These are phyloP conservation scores for Omphalotus guepiniiformis DNA, from an alignment of 768 basidiomycete species.

Conservation along the genomic window DNA sequence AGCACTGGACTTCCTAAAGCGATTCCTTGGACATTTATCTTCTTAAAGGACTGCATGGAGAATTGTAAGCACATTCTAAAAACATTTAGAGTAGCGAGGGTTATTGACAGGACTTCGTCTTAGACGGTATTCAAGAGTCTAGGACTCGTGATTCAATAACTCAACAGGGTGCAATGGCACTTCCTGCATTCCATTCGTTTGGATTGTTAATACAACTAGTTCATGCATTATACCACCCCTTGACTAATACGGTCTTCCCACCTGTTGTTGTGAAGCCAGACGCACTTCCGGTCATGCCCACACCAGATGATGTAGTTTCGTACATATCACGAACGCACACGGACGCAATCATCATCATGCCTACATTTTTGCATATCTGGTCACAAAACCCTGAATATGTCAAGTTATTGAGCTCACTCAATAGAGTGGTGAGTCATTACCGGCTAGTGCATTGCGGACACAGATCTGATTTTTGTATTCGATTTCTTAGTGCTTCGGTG, in stretches of 20 bases:
- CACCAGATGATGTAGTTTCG: slow-evolving; percentile 24
- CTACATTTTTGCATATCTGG: slow-evolving; percentile 23
- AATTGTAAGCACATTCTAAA: not conserved
- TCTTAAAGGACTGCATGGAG: not conserved
- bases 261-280: not conserved
- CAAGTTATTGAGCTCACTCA: slow-evolving; percentile 12
- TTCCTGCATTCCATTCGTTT: not conserved
- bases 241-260: not conserved
- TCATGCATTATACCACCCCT: not conserved
- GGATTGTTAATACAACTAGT: not conserved
- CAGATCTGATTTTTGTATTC: too few species aligned
- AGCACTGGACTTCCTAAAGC: slow-evolving; percentile 21
- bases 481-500: too few species aligned
- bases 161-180: not conserved
- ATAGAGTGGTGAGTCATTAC: slow-evolving; percentile 14
- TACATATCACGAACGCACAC: slow-evolving; percentile 9
- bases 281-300: slow-evolving; percentile 20
- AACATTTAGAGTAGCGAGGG: not conserved
- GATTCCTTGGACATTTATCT: not conserved
- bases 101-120: not conserved
- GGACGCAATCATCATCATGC: slow-evolving; percentile 18
- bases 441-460: not conserved
- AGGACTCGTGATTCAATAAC: not conserved
- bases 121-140: not conserved
- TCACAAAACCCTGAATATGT: slow-evolving; percentile 13